These are phyloP conservation scores for Tulasnella calospora DNA, from an alignment of 768 basidiomycete genomes.

Conservation along the genomic window DNA sequence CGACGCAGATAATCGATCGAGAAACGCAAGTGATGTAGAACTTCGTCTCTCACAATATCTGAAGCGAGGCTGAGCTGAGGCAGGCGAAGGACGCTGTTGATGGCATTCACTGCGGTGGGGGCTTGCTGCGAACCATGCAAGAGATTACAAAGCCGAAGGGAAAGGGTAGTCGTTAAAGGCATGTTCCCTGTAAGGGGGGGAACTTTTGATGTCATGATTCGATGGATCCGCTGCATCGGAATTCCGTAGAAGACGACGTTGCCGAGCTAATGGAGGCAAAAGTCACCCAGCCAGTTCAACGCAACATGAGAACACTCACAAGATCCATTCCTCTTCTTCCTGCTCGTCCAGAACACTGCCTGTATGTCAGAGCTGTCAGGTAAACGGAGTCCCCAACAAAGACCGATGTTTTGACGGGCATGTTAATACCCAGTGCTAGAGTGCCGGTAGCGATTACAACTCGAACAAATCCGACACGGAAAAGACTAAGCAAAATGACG, in stretches of 20 bases:
- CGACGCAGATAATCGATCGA: slow-evolving; percentile 66
- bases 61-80: slow-evolving; percentile 58
- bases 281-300: not conserved
- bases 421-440: slow-evolving; percentile 70
- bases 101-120: slow-evolving; percentile 45
- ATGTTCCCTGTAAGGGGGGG: slow-evolving; percentile 60
- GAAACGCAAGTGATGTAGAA: slow-evolving; percentile 63
- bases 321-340: slow-evolving; percentile 68
- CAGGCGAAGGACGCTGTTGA: slow-evolving; percentile 51
- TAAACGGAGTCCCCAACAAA: slow-evolving; percentile 61
- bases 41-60: slow-evolving; percentile 50
- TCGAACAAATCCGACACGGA: slow-evolving; percentile 57
- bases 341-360: slow-evolving; percentile 69
- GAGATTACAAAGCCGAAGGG: slow-evolving; percentile 59
- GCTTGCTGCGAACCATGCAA: slow-evolving; percentile 56
- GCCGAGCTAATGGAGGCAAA: slow-evolving; percentile 40
- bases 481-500: slow-evolving; percentile 41
- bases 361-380: slow-evolving; percentile 52
- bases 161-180: slow-evolving; percentile 62
- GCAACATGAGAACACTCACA: not conserved
- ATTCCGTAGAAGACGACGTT: slow-evolving; percentile 71
- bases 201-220: slow-evolving; percentile 57
- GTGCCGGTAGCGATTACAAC: slow-evolving; percentile 68
- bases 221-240: slow-evolving; percentile 57
- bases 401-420: slow-evolving; percentile 60